These are phyloP conservation scores for Mycena sp. DNA, from an alignment of 1,284 basidiomycete genomes.

Conservation along the genomic window DNA sequence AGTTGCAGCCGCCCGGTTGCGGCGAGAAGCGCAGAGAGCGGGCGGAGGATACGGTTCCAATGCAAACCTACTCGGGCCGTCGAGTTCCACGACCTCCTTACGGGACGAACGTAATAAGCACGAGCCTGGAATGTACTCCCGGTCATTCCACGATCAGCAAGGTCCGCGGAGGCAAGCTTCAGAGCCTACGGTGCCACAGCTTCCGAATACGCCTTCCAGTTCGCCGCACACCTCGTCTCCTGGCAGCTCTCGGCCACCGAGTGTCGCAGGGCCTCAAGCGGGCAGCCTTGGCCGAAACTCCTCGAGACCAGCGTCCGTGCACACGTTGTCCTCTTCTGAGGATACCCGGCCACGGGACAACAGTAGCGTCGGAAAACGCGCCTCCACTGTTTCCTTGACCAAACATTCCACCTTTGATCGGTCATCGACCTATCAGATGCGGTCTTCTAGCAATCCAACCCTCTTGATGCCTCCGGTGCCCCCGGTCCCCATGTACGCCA, in stretches of 20 bases:
- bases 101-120: constrained; percentile 56
- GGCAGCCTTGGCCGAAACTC: constrained; percentile 39
- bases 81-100: constrained; percentile 49
- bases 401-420: constrained; percentile 21
- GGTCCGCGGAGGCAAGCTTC: constrained; percentile 53
- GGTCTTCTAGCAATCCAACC: constrained; percentile 26
- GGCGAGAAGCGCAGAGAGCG: constrained; percentile 65
- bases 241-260: constrained; percentile 60
- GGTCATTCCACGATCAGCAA: constrained; percentile 47
- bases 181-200: constrained; percentile 43
- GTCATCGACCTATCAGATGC: constrained; percentile 22
- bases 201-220: constrained; percentile 32
- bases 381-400: constrained; percentile 22
- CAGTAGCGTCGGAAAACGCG: constrained; percentile 18
- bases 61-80: constrained; percentile 34
- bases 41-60: constrained; percentile 44
- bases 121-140: constrained; percentile 51
- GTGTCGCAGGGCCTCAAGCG: constrained; percentile 47
- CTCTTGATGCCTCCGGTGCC: constrained; percentile 40
- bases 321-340: constrained; percentile 38
- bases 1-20: constrained; percentile 64
- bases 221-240: constrained; percentile 51
- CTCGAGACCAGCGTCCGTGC: constrained; percentile 54
- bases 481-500: constrained; percentile 46
- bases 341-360: constrained; percentile 20